Evolutionary conservation across 352 stramenopile genomes (phyloP).

Genomic region (Phytophthora sp.): DNA sequence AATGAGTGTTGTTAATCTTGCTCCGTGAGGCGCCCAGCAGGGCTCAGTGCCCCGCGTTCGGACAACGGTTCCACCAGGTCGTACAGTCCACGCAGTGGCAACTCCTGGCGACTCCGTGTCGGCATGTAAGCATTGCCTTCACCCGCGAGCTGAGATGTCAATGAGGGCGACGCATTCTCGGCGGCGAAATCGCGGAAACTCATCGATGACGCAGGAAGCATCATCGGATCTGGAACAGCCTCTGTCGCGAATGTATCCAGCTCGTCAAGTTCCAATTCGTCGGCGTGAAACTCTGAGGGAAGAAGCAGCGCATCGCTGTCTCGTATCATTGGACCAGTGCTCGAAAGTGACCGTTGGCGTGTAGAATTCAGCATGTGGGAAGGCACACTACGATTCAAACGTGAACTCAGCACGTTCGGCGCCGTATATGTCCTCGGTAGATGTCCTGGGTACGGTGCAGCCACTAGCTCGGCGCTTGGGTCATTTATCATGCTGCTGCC

Average conservation of each 20-base stretch:
- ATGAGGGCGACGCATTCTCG: slow-evolving; percentile 38
- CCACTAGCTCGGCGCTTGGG: slow-evolving; percentile 53
- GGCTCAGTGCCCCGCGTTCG: slow-evolving; percentile 22
- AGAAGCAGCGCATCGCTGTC: slow-evolving; percentile 11
- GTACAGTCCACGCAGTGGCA: slow-evolving; percentile 30
- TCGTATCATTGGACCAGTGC: slow-evolving; percentile 19
- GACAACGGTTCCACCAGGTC: slow-evolving; percentile 42
- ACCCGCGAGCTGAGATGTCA: slow-evolving; percentile 38
- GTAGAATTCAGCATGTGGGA: slow-evolving; percentile 9
- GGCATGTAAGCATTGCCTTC: slow-evolving; percentile 18
- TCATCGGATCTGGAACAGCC: slow-evolving; percentile 24
- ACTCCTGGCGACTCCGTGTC: slow-evolving; percentile 15
- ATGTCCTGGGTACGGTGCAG: slow-evolving; percentile 30
- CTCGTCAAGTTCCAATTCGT: slow-evolving; percentile 32
- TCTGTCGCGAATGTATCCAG: slow-evolving; percentile 33
- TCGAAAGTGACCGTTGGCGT: slow-evolving; percentile 40
- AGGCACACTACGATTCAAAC: slow-evolving; percentile 31
- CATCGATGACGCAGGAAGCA: slow-evolving; percentile 23
- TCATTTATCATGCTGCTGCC: slow-evolving; percentile 41
- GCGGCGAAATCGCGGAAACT: slow-evolving; percentile 38
- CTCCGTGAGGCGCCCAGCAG: slow-evolving; percentile 19
- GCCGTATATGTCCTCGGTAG: slow-evolving; percentile 42
- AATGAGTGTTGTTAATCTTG: slow-evolving; percentile 28
- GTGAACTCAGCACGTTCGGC: slow-evolving; percentile 40
- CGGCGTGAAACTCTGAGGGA: slow-evolving; percentile 19